Base-by-base conservation (phyloP, 2,329 filamentous ascomycete species). In the Talaromyces sp. region DNA sequence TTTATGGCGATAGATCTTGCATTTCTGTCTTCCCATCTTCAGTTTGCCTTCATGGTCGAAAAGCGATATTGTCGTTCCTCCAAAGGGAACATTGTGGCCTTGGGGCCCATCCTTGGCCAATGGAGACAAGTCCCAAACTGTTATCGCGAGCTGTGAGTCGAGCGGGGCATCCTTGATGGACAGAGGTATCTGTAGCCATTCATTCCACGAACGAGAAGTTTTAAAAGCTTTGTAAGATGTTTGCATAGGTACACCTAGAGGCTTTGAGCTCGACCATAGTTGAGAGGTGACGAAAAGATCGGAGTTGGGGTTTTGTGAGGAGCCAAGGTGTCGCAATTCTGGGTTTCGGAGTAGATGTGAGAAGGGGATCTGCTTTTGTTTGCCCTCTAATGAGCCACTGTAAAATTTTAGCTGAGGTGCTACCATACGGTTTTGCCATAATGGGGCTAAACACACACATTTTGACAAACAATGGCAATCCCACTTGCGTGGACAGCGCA, bases 201-300 rank as follows among this genome's bases (percentile, higher is more conserved):
- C 93, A 70, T 96, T 96, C 94, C 94, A 97, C 68, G 86, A 86
- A 53, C 66, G 63, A 27, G 52, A 85, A 32, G 82, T 83, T 69
- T 91, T 91, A 70, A 99, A 97, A 7, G 90, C 78, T 68, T 91
- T 96, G 76, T 97, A 97, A 20, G 91, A 84, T 2, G 94, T 99
- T 72, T 97, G 93, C 10, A 95, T 83, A 0, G 91, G 89, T 1
- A 97, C 90, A 0, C 92, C 95, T 62, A 99, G 77, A 32, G 93
- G 91, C 71, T 99, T 99, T 24, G 92, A 97, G 65, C 95, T 91
- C 11, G 92, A 90, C 88, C 93, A 99, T 65, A 97, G 83, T 73
- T 97, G 94, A 8, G 88, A 89, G 0, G 92, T 97, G 44, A 96
- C 87, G 68, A 93, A 97, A 43, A 99, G 86, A 70, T 99, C 94